Evolutionary conservation across 1,139 yeast species (phyloP), one percentile per base, ranked within the genome.

Genomic region (Yamadazyma trypodendri): DNA sequence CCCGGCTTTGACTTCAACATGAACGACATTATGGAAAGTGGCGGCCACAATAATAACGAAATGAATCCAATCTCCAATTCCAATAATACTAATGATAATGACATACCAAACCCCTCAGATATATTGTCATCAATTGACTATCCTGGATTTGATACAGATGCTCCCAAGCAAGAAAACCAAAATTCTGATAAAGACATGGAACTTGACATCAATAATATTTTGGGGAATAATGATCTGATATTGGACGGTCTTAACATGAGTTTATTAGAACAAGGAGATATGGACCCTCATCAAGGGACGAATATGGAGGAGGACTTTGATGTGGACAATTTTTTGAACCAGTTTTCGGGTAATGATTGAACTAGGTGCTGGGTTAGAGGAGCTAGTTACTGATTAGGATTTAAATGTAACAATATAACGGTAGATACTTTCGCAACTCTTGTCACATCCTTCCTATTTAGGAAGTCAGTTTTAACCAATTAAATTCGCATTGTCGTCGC

Each of bases 261-360:
- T 33, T 50, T 70, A 34, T 51, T 69, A 27, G 75, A 69, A 38
- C 68, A 59, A 35, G 35, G 25, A 20, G 35, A 32, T n/a, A 12
- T 25, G 25, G 31, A 18, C 10, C 28, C 27, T 22, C 42, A 35
- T 10, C 44, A 38, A 10, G 57, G 46, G n/a, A 43, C 37, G 12
- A 46, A 50, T 25, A 54, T 49, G 24, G 63, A 58, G 16, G 65
- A 61, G 24, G 76, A 69, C 44, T 71, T 71, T 49, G 76, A 71
- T 45, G 76, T 71, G 30, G 77, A 71, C 42, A 68, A 61, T 45
- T 71, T 71, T 47, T 60, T 71, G 46, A 69, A 68, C 46, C 76
- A 71, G 48, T 69, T 69, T 51, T 74, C 74, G 6, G 67, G 56
- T 24, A 57, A 55, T 28, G 63, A 60, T 28, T 54, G 12, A 12